Evolutionary conservation across 2,329 filamentous ascomycete genomes (phyloP).

Genomic region (Alternaria novae-zelandiae): DNA sequence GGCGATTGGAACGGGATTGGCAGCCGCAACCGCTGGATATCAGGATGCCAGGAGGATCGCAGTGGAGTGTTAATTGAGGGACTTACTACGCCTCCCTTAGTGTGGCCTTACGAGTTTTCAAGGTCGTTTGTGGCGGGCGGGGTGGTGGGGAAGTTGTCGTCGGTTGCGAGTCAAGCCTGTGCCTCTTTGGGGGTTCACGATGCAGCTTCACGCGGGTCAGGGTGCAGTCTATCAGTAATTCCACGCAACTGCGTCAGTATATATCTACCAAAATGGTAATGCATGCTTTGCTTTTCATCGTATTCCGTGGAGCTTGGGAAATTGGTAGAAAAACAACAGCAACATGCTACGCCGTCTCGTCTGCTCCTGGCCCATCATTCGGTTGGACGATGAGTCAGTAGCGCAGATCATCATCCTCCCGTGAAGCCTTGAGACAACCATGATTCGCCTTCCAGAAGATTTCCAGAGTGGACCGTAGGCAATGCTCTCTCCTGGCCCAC

Average conservation of each 20-base stretch:
- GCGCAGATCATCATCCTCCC: constrained; percentile 4
- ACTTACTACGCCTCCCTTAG: neutral
- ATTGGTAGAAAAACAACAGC: neutral
- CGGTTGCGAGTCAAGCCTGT: neutral
- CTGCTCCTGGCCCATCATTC: constrained; percentile 3
- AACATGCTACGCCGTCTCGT: neutral
- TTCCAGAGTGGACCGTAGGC: constrained; percentile 8
- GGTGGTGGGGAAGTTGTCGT: neutral
- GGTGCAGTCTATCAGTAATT: neutral
- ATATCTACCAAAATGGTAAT: neutral
- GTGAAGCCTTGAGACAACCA: neutral
- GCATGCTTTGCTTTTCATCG: neutral
- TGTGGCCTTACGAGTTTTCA: neutral
- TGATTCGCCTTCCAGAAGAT: constrained; percentile 9
- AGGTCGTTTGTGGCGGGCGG: neutral
- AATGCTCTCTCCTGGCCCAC: neutral
- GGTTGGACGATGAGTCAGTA: constrained; percentile 9
- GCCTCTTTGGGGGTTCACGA: neutral
- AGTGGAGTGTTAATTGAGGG: neutral
- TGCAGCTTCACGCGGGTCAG: neutral
- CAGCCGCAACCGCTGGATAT: constrained; percentile 5
- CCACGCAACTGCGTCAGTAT: neutral
- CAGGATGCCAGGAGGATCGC: neutral
- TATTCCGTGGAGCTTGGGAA: neutral
- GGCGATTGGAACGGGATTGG: neutral